phyloP scores from a whole-genome alignment of 306 rosid genomes.

The Bauhinia variegata region DNA sequence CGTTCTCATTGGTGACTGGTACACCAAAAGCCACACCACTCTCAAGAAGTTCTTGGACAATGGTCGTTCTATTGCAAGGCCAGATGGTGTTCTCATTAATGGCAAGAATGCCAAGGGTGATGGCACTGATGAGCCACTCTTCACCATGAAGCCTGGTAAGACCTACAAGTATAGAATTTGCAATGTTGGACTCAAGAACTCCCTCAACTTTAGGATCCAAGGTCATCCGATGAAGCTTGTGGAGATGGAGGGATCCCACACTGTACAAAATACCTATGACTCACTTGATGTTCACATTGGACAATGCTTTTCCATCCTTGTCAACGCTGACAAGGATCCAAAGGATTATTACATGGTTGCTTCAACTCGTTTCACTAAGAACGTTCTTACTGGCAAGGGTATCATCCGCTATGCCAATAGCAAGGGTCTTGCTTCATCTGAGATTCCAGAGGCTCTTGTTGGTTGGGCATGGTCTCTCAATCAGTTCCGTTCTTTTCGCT shows the following conservation, averaged over 20 bases:
- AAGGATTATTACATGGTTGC: conserved; percentile 77
- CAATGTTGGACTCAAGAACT: conserved; percentile 63
- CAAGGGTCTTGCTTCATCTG: conserved; percentile 49
- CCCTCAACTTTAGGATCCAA: conserved; percentile 79
- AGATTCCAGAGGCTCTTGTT: conserved; percentile 51
- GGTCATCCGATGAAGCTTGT: conserved; percentile 65
- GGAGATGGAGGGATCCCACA: conserved; percentile 79
- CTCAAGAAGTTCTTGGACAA: conserved; percentile 52
- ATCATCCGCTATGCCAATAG: conserved; percentile 52
- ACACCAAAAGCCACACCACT: conserved; percentile 52
- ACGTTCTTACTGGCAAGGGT: conserved; percentile 39
- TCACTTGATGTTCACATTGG: conserved; percentile 83
- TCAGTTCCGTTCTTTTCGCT: conserved; percentile 80
- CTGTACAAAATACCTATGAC: conserved; percentile 62
- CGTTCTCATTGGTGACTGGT: conserved; percentile 77
- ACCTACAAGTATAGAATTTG: conserved; percentile 74
- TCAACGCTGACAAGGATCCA: conserved; percentile 66
- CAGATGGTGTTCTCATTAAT: conserved; percentile 67
- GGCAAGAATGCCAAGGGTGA: conserved; percentile 59
- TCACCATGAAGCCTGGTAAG: conserved; percentile 70
- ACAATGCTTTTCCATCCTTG: conserved; percentile 67
- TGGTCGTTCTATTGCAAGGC: conserved; percentile 66
- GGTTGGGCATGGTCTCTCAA: conserved; percentile 95
- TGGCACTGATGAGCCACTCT: conserved; percentile 59
- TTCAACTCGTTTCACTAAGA: conserved; percentile 74